phyloP scores from a whole-genome alignment of 148 eudicot species.

The Chenopodium quinoa region DNA sequence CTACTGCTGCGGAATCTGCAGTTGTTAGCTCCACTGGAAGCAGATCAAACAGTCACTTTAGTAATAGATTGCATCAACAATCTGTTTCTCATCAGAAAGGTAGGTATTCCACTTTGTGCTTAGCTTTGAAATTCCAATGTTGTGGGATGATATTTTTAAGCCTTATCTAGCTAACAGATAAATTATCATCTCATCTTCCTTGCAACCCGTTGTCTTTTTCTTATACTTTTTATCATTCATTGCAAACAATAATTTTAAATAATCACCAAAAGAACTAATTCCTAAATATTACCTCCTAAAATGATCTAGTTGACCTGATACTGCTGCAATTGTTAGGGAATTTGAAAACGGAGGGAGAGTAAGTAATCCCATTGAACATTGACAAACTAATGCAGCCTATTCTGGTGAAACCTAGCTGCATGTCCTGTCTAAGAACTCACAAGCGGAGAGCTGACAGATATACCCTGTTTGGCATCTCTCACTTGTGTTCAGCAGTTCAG shows the following conservation, averaged over 20 bases:
- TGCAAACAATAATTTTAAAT: neutral
- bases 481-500: no score
- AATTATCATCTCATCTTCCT: no score
- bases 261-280: neutral
- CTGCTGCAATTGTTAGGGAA: no score
- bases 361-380: neutral
- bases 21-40: constrained; percentile 34
- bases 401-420: neutral
- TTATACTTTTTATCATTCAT: neutral
- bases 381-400: neutral
- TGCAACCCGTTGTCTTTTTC: neutral
- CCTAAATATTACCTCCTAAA: neutral
- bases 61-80: constrained; percentile 56
- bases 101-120: constrained; percentile 18
- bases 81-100: constrained; percentile 73
- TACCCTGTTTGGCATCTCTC: no score
- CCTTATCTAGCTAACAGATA: neutral
- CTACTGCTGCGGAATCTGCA: constrained; percentile 43
- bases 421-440: neutral
- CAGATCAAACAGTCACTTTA: constrained; percentile 53
- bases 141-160: neutral
- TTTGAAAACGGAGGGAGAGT: neutral
- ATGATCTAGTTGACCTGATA: no score
- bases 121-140: neutral
- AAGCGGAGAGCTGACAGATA: neutral